phyloP scores from a whole-genome alignment of 202 grass and related monocot genomes.

The Zizania palustris region DNA sequence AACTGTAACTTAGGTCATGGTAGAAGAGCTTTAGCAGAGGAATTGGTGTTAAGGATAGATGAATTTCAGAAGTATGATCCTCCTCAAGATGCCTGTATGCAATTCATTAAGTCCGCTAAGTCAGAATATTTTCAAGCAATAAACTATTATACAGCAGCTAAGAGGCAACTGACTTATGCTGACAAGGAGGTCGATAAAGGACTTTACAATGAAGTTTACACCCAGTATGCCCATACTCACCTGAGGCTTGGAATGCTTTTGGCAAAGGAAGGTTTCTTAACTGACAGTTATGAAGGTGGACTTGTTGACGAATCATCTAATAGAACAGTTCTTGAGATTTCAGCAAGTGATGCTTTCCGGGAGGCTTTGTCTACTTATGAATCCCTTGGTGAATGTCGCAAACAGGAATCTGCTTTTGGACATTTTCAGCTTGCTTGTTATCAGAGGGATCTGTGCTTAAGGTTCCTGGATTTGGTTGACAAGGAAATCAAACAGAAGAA shows the following conservation, averaged over 20 bases:
- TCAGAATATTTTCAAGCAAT: slow-evolving; percentile 91
- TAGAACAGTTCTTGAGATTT: slow-evolving; percentile 63
- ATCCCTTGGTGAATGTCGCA: slow-evolving; percentile 68
- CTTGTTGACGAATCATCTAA: slow-evolving; percentile 61
- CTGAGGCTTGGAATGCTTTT: slow-evolving; percentile 97
- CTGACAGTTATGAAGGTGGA: slow-evolving; percentile 64
- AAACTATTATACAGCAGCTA: slow-evolving; percentile 85
- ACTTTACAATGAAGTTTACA: slow-evolving; percentile 69
- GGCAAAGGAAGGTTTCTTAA: slow-evolving; percentile 78
- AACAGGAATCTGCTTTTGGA: slow-evolving; percentile 90
- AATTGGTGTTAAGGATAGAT: slow-evolving; percentile 69
- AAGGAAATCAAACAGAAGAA: slow-evolving; percentile 76
- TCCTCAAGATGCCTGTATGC: slow-evolving; percentile 66
- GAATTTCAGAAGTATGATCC: slow-evolving; percentile 73
- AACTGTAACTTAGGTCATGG: slow-evolving; percentile 97
- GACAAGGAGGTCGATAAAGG: slow-evolving; percentile 56
- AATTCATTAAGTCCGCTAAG: slow-evolving; percentile 72
- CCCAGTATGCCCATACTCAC: slow-evolving; percentile 94
- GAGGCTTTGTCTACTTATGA: slow-evolving; percentile 92
- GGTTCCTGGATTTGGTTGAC: slow-evolving; percentile 70
- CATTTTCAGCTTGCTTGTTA: slow-evolving; percentile 92
- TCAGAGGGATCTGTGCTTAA: slow-evolving; percentile 84
- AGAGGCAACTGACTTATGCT: slow-evolving; percentile 64
- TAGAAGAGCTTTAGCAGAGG: slow-evolving; percentile 95
- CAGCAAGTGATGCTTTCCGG: slow-evolving; percentile 85